phyloP scores from a whole-genome alignment of 768 basidiomycete species.

The Suillus subaureus region DNA sequence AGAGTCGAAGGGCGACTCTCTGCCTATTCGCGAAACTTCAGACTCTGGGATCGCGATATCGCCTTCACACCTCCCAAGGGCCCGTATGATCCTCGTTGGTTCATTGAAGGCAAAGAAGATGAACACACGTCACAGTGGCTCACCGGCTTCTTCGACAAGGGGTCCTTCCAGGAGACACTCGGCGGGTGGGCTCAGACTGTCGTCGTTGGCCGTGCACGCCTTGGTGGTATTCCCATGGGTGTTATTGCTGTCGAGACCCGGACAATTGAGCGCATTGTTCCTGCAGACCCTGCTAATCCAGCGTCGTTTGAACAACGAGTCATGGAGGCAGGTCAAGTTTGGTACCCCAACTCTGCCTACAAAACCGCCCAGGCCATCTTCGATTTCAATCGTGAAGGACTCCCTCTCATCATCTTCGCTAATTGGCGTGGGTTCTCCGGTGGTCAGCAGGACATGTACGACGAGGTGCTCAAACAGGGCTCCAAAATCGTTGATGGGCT shows the following conservation, averaged over 20 bases:
- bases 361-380: conserved; percentile 99
- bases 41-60: conserved; percentile 95
- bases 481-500: conserved; percentile 99
- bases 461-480: conserved; percentile 95
- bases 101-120: conserved; percentile 93
- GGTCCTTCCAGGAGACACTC: conserved; percentile 97
- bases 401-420: conserved; percentile 97
- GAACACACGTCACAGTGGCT: conserved; percentile 77
- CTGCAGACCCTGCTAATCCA: conserved; percentile 97
- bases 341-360: conserved; percentile 99
- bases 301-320: conserved; percentile 95
- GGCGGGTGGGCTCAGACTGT: conserved; percentile 99
- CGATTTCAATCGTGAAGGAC: conserved; percentile 95
- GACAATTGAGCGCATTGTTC: conserved; percentile 93
- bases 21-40: conserved; percentile 74
- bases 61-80: conserved; percentile 90
- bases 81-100: conserved; percentile 96
- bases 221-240: conserved; percentile 97
- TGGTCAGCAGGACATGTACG: conserved; percentile 99
- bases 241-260: conserved; percentile 98
- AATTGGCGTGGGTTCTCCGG: conserved; percentile 99
- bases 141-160: conserved; percentile 95
- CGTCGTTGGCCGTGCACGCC: conserved; percentile 92
- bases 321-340: conserved; percentile 99
- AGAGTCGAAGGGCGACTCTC: conserved; percentile 71